A percentile compares a stretch with the other conserved stretches of the same genome.
phyloP scores from a whole-genome alignment of 805 yeast genomes.

The Saccharomyces mikatae region DNA sequence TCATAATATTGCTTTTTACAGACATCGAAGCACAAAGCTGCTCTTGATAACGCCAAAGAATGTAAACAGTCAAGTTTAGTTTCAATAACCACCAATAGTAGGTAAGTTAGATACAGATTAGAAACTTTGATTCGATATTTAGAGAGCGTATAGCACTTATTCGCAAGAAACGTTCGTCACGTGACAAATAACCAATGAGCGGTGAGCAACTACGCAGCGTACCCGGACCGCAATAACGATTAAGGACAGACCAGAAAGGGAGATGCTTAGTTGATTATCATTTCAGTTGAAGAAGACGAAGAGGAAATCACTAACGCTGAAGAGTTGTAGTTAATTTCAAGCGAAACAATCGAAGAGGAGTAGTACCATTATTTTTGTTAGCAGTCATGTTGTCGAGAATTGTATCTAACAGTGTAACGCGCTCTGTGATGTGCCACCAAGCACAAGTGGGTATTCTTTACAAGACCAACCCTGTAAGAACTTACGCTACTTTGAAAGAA shows the following conservation, averaged over 20 bases:
- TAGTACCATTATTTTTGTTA: not conserved
- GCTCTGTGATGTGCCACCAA: not conserved
- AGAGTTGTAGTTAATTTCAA: not conserved
- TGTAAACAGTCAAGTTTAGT: not conserved
- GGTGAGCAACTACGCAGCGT: not conserved
- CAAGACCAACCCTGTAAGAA: constrained; percentile 38
- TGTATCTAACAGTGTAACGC: not conserved
- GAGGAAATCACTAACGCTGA: not conserved
- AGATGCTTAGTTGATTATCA: not conserved
- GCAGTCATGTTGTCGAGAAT: not conserved
- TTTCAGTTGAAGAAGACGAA: not conserved
- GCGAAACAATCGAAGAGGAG: not conserved
- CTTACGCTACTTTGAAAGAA: constrained; percentile 97
- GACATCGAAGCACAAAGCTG: not conserved
- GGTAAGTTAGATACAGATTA: not conserved
- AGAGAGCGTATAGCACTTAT: not conserved
- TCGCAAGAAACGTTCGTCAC: not conserved
- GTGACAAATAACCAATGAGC: not conserved
- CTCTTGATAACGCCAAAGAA: not conserved
- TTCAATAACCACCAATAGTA: not conserved
- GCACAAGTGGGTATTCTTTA: not conserved
- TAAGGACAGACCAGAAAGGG: not conserved
- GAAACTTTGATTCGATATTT: not conserved
- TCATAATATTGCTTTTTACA: not conserved
- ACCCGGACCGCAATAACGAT: not conserved